These are phyloP conservation scores for Paradendryphiella salina DNA, from an alignment of 2,329 filamentous ascomycete genomes.

Conservation along the genomic window DNA sequence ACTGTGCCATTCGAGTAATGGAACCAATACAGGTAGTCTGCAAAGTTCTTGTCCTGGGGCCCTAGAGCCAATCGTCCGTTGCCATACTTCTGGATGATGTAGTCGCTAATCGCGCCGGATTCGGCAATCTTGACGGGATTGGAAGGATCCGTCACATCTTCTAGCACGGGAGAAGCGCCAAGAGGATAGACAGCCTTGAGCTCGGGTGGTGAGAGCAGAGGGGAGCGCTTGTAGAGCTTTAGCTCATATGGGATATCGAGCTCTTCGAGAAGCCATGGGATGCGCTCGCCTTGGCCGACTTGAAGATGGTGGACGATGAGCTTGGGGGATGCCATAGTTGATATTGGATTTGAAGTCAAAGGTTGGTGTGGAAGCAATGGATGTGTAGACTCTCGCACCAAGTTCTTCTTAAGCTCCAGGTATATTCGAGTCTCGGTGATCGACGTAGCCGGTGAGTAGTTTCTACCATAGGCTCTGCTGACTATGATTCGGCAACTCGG, in stretches of 20 bases:
- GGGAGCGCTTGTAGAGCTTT: slow-evolving; percentile 52
- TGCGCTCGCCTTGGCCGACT: slow-evolving; percentile 64
- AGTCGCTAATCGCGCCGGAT: slow-evolving; percentile 63
- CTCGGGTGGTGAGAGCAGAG: slow-evolving; percentile 47
- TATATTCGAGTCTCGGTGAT: slow-evolving; percentile 12
- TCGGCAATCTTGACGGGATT: slow-evolving; percentile 61
- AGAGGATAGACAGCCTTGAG: slow-evolving; percentile 46
- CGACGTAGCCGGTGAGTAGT: slow-evolving; percentile 8
- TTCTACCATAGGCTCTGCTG: slow-evolving; percentile 6
- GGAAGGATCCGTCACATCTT: slow-evolving; percentile 53
- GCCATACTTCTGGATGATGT: slow-evolving; percentile 59
- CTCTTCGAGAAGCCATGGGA: slow-evolving; percentile 68
- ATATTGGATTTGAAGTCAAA: background rate
- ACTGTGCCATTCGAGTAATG: slow-evolving; percentile 57
- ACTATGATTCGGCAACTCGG: slow-evolving; percentile 6
- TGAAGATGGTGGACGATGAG: slow-evolving; percentile 46
- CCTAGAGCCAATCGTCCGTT: slow-evolving; percentile 54
- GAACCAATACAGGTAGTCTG: slow-evolving; percentile 67
- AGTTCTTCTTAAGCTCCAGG: background rate
- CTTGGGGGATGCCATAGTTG: slow-evolving; percentile 27
- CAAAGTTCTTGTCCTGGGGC: slow-evolving; percentile 55
- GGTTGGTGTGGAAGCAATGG: background rate
- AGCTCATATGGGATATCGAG: slow-evolving; percentile 60
- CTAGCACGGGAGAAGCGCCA: slow-evolving; percentile 63
- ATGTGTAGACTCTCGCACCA: background rate